These are phyloP conservation scores for Plasmodium malariae DNA, from an alignment of 169 alveolate genomes.

Conservation along the genomic window DNA sequence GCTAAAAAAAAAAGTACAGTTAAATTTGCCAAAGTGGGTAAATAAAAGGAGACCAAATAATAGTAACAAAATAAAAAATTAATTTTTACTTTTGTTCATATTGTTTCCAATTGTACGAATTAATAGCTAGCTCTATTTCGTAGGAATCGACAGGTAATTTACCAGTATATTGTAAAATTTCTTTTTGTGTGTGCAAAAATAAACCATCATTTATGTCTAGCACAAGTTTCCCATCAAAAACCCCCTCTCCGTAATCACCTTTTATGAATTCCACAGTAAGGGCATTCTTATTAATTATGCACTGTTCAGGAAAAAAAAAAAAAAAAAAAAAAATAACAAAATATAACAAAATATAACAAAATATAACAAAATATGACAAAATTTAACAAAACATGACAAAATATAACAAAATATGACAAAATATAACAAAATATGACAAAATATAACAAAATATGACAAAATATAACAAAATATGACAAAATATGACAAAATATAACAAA, in stretches of 20 bases:
- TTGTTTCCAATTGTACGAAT: conserved; percentile 49
- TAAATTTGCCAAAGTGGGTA: too few species aligned
- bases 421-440: too few species aligned
- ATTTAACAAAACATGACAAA: too few species aligned
- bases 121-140: conserved; percentile 59
- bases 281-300: conserved; percentile 48
- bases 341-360: too few species aligned
- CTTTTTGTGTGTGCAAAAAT: conserved; percentile 56
- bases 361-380: too few species aligned
- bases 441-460: too few species aligned
- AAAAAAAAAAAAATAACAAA: background rate
- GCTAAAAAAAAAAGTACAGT: too few species aligned
- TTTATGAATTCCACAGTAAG: conserved; percentile 32
- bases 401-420: too few species aligned
- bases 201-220: conserved; percentile 36
- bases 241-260: conserved; percentile 65
- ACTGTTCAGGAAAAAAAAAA: conserved; percentile 28
- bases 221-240: conserved; percentile 51
- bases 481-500: too few species aligned
- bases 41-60: background rate
- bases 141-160: conserved; percentile 53
- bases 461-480: too few species aligned
- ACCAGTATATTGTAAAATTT: conserved; percentile 50
- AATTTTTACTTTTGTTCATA: conserved; percentile 16
- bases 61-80: background rate